Base-by-base conservation (phyloP, 305 asterid species). In the Salvia sclarea region DNA sequence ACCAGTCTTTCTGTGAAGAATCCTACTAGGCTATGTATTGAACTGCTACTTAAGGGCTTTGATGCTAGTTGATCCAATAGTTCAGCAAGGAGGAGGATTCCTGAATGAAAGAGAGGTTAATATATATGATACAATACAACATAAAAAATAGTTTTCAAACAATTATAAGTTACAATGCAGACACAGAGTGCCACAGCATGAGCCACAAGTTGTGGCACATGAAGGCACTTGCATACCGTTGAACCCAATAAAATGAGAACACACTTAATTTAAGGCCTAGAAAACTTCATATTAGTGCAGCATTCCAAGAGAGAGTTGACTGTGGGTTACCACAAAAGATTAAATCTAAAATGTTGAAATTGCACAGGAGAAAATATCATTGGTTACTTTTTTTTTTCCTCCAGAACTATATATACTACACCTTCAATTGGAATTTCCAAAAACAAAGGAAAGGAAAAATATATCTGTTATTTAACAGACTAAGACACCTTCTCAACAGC, bases 1-100 rank as follows among this genome's bases (percentile, higher is more conserved):
- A 94, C 98, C 96, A 94, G 88, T 77, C 91, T 84, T 72, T 87
- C 96, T 16, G 91, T 75, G 81, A 94, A 91, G 84, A 91, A 94
- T 66, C 84, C 89, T 78, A 85, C 81, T 67, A 91, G 83, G 83
- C 88, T 87, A 77, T 79, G 88, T 71, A 94, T 75, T 47, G 89
- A 83, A 53, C 95, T 64, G 66, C 76, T 79, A 53, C 64, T 73
- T 44, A 94, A 77, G 63, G 85, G 90, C 86, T 86, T 87, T 61
- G 78, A 70, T 22, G 81, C 53, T 75, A 91, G 78, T 75, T 61
- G 83, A 8, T 54, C 79, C 85, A 91, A 45, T 71, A 91, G 45
- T 80, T 91, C 95, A 58, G 91, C 99, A 4, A 94, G 91, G 72
- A 89, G 79, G 68, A 87, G 95, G 76, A 87, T 84, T 65, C 96